Evolutionary conservation across 345 rosid genomes (phyloP).

Genomic region (Psidium friedrichsthalianum): DNA sequence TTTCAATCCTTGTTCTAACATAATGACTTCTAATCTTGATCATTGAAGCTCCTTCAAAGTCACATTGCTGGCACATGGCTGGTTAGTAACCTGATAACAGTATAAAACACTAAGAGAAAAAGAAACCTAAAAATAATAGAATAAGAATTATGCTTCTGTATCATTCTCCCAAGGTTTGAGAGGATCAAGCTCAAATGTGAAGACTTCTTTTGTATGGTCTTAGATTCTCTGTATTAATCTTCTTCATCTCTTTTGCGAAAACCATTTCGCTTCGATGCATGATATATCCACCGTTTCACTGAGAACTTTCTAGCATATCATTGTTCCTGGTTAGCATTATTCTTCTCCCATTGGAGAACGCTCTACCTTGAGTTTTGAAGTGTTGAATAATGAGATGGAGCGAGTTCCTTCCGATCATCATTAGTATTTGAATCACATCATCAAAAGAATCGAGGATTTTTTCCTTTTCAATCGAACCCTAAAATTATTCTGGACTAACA

Average conservation of each 20-base stretch:
- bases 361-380: neutral
- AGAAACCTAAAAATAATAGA: neutral
- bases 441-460: neutral
- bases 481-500: neutral
- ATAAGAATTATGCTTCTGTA: neutral
- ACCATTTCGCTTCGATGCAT: neutral
- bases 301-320: neutral
- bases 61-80: neutral
- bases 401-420: neutral
- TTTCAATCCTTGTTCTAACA: neutral
- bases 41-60: neutral
- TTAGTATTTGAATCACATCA: neutral
- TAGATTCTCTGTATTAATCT: neutral
- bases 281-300: neutral
- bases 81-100: neutral
- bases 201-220: neutral
- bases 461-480: neutral
- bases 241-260: neutral
- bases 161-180: neutral
- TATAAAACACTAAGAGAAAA: neutral
- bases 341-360: neutral
- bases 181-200: neutral
- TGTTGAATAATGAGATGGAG: neutral
- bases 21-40: neutral
- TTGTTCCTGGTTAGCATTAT: neutral